Percentiles rank a stretch among this genome's conserved stretches.
Conservation (phyloP, 2,329 filamentous ascomycete species). For the Aspergillus ochraceus region DNA sequence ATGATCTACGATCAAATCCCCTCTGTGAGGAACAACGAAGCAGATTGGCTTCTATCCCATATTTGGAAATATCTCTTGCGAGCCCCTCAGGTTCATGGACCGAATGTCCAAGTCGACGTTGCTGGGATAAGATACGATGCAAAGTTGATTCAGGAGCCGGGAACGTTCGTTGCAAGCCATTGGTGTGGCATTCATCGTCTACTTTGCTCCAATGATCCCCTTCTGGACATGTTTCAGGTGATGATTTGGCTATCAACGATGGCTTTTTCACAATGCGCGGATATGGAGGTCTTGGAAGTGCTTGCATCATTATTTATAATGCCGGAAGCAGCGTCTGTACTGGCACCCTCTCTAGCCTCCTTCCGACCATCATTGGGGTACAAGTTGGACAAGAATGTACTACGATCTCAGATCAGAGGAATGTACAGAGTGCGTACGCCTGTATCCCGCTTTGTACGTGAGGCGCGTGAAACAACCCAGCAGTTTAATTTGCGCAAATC, state of each 20-base stretch:
- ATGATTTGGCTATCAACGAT: slow-evolving; percentile 32
- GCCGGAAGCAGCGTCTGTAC: slow-evolving; percentile 6
- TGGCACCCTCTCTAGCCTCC: slow-evolving; percentile 7
- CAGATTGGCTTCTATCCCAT: neutral
- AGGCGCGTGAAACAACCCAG: slow-evolving; percentile 3
- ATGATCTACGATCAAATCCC: slow-evolving; percentile 15
- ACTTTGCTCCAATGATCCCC: slow-evolving; percentile 12
- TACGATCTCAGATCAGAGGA: slow-evolving; percentile 5
- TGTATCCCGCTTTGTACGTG: slow-evolving; percentile 8
- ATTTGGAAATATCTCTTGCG: slow-evolving; percentile 8
- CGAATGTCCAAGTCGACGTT: neutral
- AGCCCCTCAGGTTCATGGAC: slow-evolving; percentile 3
- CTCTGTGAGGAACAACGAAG: neutral
- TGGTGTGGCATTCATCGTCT: slow-evolving; percentile 22
- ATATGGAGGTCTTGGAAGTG: slow-evolving; percentile 25
- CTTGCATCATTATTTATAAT: slow-evolving; percentile 21
- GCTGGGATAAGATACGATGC: slow-evolving; percentile 13
- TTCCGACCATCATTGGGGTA: slow-evolving; percentile 10
- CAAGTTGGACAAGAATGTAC: neutral
- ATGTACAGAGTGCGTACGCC: slow-evolving; percentile 3
- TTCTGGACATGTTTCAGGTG: slow-evolving; percentile 21
- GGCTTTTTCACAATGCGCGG: slow-evolving; percentile 22
- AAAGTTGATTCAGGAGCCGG: slow-evolving; percentile 14
- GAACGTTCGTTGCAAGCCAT: slow-evolving; percentile 10
- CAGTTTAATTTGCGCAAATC: too few relatives aligned